Evolutionary conservation across 306 rosid species (phyloP).

Genomic region (Senna siamea): DNA sequence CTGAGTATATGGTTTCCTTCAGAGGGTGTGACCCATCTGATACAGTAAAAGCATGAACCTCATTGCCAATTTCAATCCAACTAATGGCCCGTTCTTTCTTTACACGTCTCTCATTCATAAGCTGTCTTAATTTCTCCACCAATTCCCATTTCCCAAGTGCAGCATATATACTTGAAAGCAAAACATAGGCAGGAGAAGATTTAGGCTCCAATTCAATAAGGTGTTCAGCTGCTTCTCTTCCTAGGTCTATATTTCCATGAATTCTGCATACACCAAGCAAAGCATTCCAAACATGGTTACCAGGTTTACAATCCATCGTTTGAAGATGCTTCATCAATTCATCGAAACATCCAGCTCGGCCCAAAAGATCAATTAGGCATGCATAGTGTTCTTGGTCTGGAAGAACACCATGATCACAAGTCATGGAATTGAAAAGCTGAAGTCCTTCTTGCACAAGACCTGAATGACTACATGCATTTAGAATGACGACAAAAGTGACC

Average conservation of each 20-base stretch:
- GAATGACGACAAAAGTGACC: conserved; percentile 61
- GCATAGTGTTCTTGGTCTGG: conserved; percentile 86
- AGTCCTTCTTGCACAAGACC: conserved; percentile 80
- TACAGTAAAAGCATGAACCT: conserved; percentile 60
- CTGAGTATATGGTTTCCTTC: conserved; percentile 61
- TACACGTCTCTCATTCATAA: conserved; percentile 60
- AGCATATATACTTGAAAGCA: conserved; percentile 70
- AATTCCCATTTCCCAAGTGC: conserved; percentile 65
- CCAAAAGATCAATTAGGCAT: conserved; percentile 73
- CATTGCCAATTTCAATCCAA: conserved; percentile 63
- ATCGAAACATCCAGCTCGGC: conserved; percentile 56
- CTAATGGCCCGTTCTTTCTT: conserved; percentile 56
- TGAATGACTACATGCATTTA: conserved; percentile 77
- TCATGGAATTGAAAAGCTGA: conserved; percentile 67
- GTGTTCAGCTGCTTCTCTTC: conserved; percentile 64
- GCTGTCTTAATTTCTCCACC: conserved; percentile 58
- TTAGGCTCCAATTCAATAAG: conserved; percentile 65
- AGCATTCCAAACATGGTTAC: conserved; percentile 59
- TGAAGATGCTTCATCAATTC: conserved; percentile 54
- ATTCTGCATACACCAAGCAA: conserved; percentile 63
- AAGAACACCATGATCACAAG: conserved; percentile 47
- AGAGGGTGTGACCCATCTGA: conserved; percentile 61
- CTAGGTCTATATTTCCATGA: conserved; percentile 55
- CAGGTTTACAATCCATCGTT: conserved; percentile 58
- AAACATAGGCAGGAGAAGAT: conserved; percentile 55